Evolutionary conservation across 2,329 filamentous ascomycete species (phyloP).

Genomic region (Botrytis deweyae): DNA sequence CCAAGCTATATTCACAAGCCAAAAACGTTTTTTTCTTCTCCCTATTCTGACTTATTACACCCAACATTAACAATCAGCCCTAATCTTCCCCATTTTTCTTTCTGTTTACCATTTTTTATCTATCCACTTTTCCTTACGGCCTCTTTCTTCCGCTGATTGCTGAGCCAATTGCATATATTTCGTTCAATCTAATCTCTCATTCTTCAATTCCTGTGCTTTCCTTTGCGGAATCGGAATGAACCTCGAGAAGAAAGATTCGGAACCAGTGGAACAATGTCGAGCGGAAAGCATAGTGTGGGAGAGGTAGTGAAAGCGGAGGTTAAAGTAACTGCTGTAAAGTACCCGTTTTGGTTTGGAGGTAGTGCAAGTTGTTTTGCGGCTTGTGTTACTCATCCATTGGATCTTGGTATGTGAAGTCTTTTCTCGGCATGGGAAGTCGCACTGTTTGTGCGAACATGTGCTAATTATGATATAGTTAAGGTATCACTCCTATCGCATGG

Average conservation of each 20-base stretch:
- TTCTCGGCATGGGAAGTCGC: not conserved
- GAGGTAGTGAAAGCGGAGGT: conserved; percentile 23
- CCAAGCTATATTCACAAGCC: conserved; percentile 8
- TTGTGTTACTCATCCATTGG: conserved; percentile 87
- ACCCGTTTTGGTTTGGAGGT: conserved; percentile 95
- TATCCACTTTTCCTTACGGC: conserved; percentile 15
- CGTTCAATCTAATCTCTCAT: not conserved
- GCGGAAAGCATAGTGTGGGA: conserved; percentile 24
- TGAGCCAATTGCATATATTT: conserved; percentile 13
- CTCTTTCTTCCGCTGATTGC: not conserved
- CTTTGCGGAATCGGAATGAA: conserved; percentile 16
- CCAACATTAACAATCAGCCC: conserved; percentile 7
- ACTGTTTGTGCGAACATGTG: conserved; percentile 7
- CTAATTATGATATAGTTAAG: conserved; percentile 30
- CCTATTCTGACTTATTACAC: not conserved
- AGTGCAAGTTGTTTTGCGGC: conserved; percentile 91
- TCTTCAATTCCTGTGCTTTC: not conserved
- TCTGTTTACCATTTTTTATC: conserved; percentile 10
- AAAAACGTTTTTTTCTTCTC: not conserved
- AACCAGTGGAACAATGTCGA: conserved; percentile 23
- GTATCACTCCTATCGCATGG: conserved; percentile 26
- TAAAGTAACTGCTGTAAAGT: conserved; percentile 44
- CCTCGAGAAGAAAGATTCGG: conserved; percentile 33
- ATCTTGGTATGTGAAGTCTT: conserved; percentile 67
- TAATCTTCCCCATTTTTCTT: conserved; percentile 21